These are phyloP conservation scores for Angomonas deanei DNA, from an alignment of 208 protist genomes.

Conservation along the genomic window DNA sequence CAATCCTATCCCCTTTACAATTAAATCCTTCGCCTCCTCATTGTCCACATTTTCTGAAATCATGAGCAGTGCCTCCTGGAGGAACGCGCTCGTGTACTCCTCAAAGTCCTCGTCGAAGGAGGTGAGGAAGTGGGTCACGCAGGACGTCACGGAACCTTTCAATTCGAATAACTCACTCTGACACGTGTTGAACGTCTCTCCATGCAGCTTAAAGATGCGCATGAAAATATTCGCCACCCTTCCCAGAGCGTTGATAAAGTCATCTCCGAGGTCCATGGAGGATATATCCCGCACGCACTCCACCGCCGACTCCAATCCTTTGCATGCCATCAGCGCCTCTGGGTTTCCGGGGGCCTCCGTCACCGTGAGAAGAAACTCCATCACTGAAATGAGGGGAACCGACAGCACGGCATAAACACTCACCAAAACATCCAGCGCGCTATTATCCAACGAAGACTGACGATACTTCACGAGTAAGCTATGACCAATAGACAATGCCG, in stretches of 20 bases:
- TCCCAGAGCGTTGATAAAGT: constrained; percentile 86
- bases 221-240: constrained; percentile 60
- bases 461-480: constrained; percentile 91
- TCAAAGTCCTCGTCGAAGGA: constrained; percentile 94
- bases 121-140: constrained; percentile 87
- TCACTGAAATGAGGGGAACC: constrained; percentile 17
- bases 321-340: constrained; percentile 22
- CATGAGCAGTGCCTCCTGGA: constrained; percentile 83
- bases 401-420: constrained; percentile 57
- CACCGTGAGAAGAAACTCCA: constrained; percentile 16
- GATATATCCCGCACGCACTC: constrained; percentile 82
- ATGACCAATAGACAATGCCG: constrained; percentile 80
- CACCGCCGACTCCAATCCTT: constrained; percentile 48
- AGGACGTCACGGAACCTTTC: constrained; percentile 83
- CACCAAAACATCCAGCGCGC: constrained; percentile 56
- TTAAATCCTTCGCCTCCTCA: constrained; percentile 74
- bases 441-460: too few species aligned
- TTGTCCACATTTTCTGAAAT: constrained; percentile 50
- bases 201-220: constrained; percentile 45
- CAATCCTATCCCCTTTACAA: constrained; percentile 85
- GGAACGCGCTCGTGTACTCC: constrained; percentile 76
- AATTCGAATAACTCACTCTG: constrained; percentile 43
- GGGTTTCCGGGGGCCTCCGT: constrained; percentile 11
- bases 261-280: constrained; percentile 92
- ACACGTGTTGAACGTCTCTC: constrained; percentile 12